A percentile compares a stretch with the other conserved stretches of the same genome.
Conservation (phyloP, 257 asterid genomes). For the Plectranthus barbatus region DNA sequence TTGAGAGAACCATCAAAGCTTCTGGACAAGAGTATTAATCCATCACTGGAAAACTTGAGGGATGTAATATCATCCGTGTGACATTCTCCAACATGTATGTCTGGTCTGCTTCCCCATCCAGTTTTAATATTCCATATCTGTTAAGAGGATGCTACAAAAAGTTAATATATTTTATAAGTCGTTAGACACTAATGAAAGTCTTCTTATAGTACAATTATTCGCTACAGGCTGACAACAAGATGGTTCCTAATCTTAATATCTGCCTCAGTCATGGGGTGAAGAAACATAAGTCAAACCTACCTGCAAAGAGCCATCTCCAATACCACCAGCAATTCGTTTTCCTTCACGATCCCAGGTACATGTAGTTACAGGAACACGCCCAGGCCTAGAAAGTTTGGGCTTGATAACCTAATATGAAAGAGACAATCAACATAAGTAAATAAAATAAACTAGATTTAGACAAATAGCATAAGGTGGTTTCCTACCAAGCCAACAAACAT, state of each 20-base stretch:
- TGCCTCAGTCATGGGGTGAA: not conserved
- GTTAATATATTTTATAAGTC: not conserved
- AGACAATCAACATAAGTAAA: constrained; percentile 16
- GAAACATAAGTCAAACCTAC: constrained; percentile 25
- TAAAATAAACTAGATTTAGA: not conserved
- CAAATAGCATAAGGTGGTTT: not conserved
- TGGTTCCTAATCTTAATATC: not conserved
- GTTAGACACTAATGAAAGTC: not conserved
- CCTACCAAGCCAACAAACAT: not conserved
- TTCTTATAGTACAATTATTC: not conserved
- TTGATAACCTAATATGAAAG: constrained; percentile 64
- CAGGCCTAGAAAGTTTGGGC: constrained; percentile 85
- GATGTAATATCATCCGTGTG: constrained; percentile 88
- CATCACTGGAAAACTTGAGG: constrained; percentile 82
- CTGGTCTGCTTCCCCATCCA: constrained; percentile 99
- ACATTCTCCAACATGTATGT: constrained; percentile 36
- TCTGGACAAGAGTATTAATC: constrained; percentile 68
- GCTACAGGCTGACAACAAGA: not conserved
- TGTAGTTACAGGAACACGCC: constrained; percentile 87
- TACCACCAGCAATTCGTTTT: constrained; percentile 77
- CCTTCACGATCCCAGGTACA: constrained; percentile 96
- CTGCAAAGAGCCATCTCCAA: constrained; percentile 95
- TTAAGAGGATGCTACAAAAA: constrained; percentile 6
- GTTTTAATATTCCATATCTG: constrained; percentile 93
- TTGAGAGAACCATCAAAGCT: constrained; percentile 88